Evolutionary conservation across 768 basidiomycete species (phyloP).

Genomic region (Mycena latifolia): DNA sequence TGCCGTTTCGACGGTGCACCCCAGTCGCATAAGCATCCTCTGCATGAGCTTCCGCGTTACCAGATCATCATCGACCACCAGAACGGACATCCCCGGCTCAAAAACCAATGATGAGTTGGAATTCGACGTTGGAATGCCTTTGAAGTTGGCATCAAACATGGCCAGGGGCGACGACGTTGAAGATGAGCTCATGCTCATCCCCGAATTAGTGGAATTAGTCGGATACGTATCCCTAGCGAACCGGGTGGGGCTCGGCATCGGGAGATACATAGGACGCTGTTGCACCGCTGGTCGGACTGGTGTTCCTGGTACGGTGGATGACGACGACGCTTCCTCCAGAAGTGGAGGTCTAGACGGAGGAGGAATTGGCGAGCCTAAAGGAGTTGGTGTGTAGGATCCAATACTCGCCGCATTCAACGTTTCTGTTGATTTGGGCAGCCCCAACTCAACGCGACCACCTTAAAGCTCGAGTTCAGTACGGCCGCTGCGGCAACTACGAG

Average conservation of each 20-base stretch:
- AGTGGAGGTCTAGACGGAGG: constrained; percentile 18
- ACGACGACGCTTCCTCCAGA: constrained; percentile 4
- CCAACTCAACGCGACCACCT: constrained; percentile 73
- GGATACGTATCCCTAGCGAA: constrained; percentile 30
- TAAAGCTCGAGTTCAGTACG: constrained; percentile 4
- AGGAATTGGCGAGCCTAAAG: constrained; percentile 21
- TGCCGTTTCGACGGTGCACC: constrained; percentile 82
- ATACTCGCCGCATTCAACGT: constrained; percentile 9
- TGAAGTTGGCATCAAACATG: constrained; percentile 54
- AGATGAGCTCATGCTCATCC: constrained; percentile 16
- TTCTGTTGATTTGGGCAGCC: constrained; percentile 50
- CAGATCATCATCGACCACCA: constrained; percentile 88
- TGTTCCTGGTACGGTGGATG: constrained; percentile 13
- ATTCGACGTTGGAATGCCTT: constrained; percentile 51
- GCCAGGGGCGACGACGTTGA: constrained; percentile 46
- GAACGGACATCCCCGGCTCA: constrained; percentile 69
- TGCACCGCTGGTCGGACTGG: background rate
- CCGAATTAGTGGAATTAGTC: constrained; percentile 27
- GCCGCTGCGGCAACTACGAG: background rate
- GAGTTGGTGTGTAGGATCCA: constrained; percentile 21
- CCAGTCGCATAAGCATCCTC: constrained; percentile 81
- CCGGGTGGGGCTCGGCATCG: constrained; percentile 37
- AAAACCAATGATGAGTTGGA: constrained; percentile 54
- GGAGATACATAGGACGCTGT: constrained; percentile 36
- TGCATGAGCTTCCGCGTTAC: constrained; percentile 87